Evolutionary conservation across 495 filamentous ascomycete genomes (phyloP).

Genomic region (Podospora sp.): DNA sequence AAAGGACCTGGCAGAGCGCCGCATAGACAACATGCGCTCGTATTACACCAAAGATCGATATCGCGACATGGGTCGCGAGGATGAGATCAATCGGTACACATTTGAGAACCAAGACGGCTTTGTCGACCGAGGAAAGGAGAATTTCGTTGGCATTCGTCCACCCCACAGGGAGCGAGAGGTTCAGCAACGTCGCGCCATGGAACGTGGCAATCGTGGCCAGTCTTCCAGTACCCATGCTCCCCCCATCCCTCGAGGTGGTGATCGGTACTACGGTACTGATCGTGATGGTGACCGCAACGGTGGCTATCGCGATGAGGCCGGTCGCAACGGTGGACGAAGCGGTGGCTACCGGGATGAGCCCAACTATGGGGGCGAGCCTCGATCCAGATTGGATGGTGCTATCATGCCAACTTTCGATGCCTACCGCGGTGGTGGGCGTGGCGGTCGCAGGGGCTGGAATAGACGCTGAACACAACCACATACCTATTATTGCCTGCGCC

Average conservation of each 20-base stretch:
- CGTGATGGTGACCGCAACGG: background rate
- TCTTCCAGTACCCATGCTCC: slow-evolving; percentile 14
- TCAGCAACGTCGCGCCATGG: slow-evolving; percentile 20
- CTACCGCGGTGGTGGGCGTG: slow-evolving; percentile 30
- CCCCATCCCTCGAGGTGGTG: slow-evolving; percentile 13
- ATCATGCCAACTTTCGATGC: slow-evolving; percentile 33
- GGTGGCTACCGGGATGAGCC: slow-evolving; percentile 3
- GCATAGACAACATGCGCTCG: slow-evolving; percentile 66
- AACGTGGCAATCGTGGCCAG: slow-evolving; percentile 15
- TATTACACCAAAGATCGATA: slow-evolving; percentile 51
- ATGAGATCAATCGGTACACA: slow-evolving; percentile 65
- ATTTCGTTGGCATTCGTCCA: slow-evolving; percentile 58
- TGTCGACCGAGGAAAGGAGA: slow-evolving; percentile 77
- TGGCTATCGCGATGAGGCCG: background rate
- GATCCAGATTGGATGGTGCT: slow-evolving; percentile 35
- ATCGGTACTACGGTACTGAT: background rate
- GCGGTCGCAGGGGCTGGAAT: slow-evolving; percentile 12
- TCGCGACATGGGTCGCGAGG: slow-evolving; percentile 60
- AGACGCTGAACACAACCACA: slow-evolving; percentile 3
- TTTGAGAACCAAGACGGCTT: slow-evolving; percentile 73
- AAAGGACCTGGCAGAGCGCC: slow-evolving; percentile 57
- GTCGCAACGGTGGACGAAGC: background rate
- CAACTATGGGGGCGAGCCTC: slow-evolving; percentile 24
- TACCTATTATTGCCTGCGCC: background rate
- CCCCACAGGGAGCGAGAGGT: slow-evolving; percentile 46